Evolutionary conservation across 1,284 basidiomycete species (phyloP).

Genomic region (Cryptococcus sp.): DNA sequence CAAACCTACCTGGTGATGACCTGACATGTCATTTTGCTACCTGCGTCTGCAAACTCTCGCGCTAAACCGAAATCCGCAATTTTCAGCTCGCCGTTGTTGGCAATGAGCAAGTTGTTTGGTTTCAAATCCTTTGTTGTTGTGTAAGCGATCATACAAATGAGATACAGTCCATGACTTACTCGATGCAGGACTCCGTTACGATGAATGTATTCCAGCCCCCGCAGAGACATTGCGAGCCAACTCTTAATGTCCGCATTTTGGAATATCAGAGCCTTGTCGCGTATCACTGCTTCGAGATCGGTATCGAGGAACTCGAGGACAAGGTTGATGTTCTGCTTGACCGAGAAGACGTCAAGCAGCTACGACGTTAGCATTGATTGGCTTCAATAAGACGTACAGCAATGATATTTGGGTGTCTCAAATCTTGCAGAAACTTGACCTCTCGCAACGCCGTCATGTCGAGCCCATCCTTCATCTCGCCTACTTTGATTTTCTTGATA

Average conservation of each 20-base stretch:
- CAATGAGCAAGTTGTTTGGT: conserved; percentile 96
- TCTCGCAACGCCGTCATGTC: conserved; percentile 99
- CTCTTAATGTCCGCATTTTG: conserved; percentile 95
- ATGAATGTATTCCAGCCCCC: conserved; percentile 96
- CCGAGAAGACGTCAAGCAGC: conserved; percentile 96
- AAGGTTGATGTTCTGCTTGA: conserved; percentile 93
- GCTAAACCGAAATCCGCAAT: conserved; percentile 99
- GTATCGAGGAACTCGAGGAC: conserved; percentile 96
- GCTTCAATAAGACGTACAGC: conserved; percentile 60
- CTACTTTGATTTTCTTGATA: conserved; percentile 98
- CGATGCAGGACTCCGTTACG: conserved; percentile 90
- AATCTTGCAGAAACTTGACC: conserved; percentile 93
- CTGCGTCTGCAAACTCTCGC: conserved; percentile 77
- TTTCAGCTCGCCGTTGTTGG: conserved; percentile 87
- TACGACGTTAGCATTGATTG: conserved; percentile 44
- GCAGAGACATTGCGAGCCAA: conserved; percentile 98
- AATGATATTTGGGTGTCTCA: conserved; percentile 94
- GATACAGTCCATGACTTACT: conserved; percentile 56
- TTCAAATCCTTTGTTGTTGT: conserved; percentile 78
- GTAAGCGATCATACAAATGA: neutral
- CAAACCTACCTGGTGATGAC: conserved; percentile 83
- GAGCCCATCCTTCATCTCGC: conserved; percentile 94
- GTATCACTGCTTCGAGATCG: conserved; percentile 97
- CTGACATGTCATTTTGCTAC: conserved; percentile 94
- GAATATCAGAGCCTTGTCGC: conserved; percentile 87